Evolutionary conservation across 345 rosid genomes (phyloP).

Genomic region (Eucalyptus victrix): DNA sequence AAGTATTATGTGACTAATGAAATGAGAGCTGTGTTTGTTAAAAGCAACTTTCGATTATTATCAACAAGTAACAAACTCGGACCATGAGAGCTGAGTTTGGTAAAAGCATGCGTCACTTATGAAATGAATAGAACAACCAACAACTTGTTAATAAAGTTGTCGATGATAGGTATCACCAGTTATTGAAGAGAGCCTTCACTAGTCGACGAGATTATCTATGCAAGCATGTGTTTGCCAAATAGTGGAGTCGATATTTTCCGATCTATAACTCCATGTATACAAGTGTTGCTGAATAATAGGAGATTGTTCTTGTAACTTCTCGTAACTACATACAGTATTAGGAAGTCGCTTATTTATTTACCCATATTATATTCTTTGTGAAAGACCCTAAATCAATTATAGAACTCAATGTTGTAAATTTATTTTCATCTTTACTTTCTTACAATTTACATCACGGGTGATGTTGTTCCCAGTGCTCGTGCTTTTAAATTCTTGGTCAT

Average conservation of each 20-base stretch:
- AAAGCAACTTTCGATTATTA: background rate
- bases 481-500: background rate
- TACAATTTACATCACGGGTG: background rate
- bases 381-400: background rate
- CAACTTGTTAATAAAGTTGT: background rate
- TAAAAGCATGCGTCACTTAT: background rate
- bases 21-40: no score
- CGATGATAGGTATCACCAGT: background rate
- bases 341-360: background rate
- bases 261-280: background rate
- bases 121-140: background rate
- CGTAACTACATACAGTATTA: background rate
- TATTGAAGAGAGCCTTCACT: background rate
- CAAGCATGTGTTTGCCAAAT: background rate
- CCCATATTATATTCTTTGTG: background rate
- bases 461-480: fast-evolving
- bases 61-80: background rate
- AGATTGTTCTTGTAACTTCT: background rate
- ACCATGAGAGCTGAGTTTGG: background rate
- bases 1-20: background rate
- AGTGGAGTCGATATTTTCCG: background rate
- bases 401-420: background rate
- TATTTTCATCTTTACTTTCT: background rate
- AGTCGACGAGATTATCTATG: background rate
- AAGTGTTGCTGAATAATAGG: background rate